Conservation (phyloP, 2,329 filamentous ascomycete species). For the Metarhizium guizhouense region DNA sequence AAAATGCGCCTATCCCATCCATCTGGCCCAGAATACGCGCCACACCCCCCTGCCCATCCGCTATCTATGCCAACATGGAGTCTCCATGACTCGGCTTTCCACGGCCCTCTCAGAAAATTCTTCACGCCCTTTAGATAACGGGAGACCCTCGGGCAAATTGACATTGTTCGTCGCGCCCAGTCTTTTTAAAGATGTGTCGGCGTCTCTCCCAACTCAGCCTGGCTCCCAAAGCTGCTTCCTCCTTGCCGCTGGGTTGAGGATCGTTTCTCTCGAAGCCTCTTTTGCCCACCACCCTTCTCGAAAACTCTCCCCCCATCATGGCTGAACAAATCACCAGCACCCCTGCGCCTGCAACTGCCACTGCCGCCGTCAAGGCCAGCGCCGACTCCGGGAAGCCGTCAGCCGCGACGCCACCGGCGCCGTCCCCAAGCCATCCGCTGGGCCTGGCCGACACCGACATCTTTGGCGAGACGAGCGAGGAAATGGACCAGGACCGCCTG, state of each 20-base stretch:
- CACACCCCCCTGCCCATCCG: not conserved
- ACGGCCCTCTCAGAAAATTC: constrained; percentile 1
- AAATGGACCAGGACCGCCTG: constrained; percentile 25
- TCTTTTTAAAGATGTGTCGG: not conserved
- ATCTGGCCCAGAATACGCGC: too few species aligned
- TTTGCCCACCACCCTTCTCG: not conserved
- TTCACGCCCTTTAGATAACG: constrained; percentile 1
- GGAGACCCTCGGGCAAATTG: not conserved
- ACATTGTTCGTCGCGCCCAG: not conserved
- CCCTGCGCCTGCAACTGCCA: not conserved
- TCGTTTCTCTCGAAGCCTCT: not conserved
- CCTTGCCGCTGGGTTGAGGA: not conserved
- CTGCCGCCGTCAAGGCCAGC: not conserved
- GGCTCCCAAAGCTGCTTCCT: not conserved
- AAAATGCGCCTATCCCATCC: too few species aligned
- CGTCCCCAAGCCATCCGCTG: not conserved
- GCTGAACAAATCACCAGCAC: not conserved
- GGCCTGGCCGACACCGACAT: constrained; percentile 7
- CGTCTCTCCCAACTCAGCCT: not conserved
- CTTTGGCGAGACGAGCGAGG: constrained; percentile 15
- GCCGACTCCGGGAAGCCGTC: constrained; percentile 1
- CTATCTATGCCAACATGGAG: not conserved
- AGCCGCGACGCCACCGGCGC: constrained; percentile 1
- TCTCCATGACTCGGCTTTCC: constrained; percentile 6
- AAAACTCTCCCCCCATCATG: not conserved